Conservation (phyloP, 1,284 basidiomycete genomes). For the Chalciporus piperatoides region DNA sequence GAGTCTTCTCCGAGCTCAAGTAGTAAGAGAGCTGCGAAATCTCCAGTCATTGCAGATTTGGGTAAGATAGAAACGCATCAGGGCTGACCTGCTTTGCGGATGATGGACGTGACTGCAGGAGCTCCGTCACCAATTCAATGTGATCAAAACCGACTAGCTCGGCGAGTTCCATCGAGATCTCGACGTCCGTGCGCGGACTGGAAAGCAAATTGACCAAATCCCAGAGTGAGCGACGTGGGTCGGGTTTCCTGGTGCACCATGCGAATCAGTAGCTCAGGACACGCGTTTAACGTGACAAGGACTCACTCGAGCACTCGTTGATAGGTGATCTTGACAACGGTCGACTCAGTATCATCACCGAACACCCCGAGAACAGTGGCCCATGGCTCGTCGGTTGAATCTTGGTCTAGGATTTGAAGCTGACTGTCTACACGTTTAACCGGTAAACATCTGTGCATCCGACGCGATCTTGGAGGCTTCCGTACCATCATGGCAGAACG, state of each 20-base stretch:
- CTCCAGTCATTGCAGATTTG: neutral
- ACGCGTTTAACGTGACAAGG: neutral
- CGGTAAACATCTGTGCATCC: slow-evolving; percentile 7
- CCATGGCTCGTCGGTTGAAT: slow-evolving; percentile 18
- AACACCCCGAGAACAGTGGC: slow-evolving; percentile 33
- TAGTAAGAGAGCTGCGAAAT: slow-evolving; percentile 17
- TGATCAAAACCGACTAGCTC: slow-evolving; percentile 89
- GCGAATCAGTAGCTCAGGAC: slow-evolving; percentile 5
- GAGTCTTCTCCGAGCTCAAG: slow-evolving; percentile 2
- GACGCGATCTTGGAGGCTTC: neutral
- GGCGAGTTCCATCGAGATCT: slow-evolving; percentile 74
- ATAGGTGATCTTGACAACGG: slow-evolving; percentile 6
- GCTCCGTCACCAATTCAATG: slow-evolving; percentile 64
- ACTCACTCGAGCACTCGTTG: slow-evolving; percentile 22
- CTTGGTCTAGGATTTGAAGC: slow-evolving; percentile 10
- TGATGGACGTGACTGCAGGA: slow-evolving; percentile 46
- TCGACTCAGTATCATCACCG: neutral
- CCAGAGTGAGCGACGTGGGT: slow-evolving; percentile 10
- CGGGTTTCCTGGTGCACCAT: slow-evolving; percentile 15
- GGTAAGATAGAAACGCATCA: neutral
- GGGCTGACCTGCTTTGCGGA: slow-evolving; percentile 42
- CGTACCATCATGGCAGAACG: slow-evolving; percentile 18
- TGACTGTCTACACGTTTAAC: slow-evolving; percentile 16
- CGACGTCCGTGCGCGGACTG: slow-evolving; percentile 47
- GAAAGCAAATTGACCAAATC: slow-evolving; percentile 23